Conservation (phyloP, 2,329 filamentous ascomycete genomes). For the Bimuria novae-zelandiae region DNA sequence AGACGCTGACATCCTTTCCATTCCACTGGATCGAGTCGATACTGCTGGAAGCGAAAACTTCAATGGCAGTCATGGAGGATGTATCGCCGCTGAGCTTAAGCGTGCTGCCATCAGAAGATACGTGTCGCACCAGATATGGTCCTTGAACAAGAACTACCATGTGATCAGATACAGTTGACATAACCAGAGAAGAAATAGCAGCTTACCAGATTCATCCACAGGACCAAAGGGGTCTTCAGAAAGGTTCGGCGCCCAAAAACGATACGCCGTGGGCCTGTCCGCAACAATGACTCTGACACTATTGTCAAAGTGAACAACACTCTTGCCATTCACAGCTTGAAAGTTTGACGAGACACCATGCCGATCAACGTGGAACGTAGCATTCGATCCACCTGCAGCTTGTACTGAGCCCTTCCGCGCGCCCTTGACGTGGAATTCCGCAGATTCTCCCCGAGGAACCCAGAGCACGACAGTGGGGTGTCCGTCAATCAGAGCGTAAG, state of each 20-base stretch:
- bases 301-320: conserved; percentile 44
- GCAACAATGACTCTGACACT: conserved; percentile 43
- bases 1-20: conserved; percentile 35
- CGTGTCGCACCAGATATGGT: conserved; percentile 48
- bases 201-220: conserved; percentile 42
- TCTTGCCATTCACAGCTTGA: conserved; percentile 37
- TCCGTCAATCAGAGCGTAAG: conserved; percentile 45
- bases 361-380: conserved; percentile 50
- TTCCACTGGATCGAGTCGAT: conserved; percentile 46
- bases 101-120: conserved; percentile 23
- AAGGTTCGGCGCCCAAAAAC: conserved; percentile 47
- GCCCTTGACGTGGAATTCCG: conserved; percentile 48
- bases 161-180: conserved; percentile 5
- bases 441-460: conserved; percentile 46
- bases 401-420: conserved; percentile 44
- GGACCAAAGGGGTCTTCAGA: conserved; percentile 46
- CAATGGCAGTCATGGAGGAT: conserved; percentile 39
- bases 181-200: neutral
- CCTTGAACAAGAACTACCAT: conserved; percentile 45
- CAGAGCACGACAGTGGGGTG: conserved; percentile 48
- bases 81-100: conserved; percentile 45
- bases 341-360: conserved; percentile 41
- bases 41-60: conserved; percentile 42
- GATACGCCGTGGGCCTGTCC: conserved; percentile 45
- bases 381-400: conserved; percentile 47